Evolutionary conservation across 2,329 filamentous ascomycete genomes (phyloP).

Genomic region (Gyromitra esculenta): DNA sequence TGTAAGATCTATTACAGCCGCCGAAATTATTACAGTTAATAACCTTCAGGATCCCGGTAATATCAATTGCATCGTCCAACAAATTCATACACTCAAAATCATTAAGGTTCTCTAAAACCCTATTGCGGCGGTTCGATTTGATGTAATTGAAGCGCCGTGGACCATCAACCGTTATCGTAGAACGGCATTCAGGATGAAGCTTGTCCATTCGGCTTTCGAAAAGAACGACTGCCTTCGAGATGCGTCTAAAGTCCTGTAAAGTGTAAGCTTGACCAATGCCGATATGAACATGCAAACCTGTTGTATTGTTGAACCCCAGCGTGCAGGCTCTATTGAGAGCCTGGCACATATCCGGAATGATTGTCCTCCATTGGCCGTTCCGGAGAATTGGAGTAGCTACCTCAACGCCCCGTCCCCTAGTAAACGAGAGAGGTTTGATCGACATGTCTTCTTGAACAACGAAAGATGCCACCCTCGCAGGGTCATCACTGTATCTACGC

Average conservation of each 20-base stretch:
- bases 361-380: neutral
- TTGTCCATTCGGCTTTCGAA: conserved; percentile 26
- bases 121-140: conserved; percentile 1
- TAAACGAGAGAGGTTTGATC: neutral
- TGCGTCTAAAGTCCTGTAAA: conserved; percentile 10
- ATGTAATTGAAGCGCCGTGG: neutral
- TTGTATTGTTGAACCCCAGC: conserved; percentile 3
- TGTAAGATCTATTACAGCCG: neutral
- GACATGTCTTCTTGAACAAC: neutral
- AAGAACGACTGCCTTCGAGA: conserved; percentile 32
- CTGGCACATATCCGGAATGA: conserved; percentile 5
- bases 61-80: neutral
- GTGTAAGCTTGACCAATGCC: conserved; percentile 22
- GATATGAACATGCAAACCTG: conserved; percentile 25
- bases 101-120: neutral
- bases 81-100: conserved; percentile 5
- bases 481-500: neutral
- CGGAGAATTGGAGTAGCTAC: conserved; percentile 26
- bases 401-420: conserved; percentile 5
- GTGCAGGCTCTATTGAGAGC: neutral
- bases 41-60: neutral
- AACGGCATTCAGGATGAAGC: neutral
- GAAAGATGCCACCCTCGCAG: neutral
- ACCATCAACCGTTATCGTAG: neutral
- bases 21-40: neutral